Conservation (phyloP, 2,329 filamentous ascomycete species). For the Neopestalotiopsis sp. region DNA sequence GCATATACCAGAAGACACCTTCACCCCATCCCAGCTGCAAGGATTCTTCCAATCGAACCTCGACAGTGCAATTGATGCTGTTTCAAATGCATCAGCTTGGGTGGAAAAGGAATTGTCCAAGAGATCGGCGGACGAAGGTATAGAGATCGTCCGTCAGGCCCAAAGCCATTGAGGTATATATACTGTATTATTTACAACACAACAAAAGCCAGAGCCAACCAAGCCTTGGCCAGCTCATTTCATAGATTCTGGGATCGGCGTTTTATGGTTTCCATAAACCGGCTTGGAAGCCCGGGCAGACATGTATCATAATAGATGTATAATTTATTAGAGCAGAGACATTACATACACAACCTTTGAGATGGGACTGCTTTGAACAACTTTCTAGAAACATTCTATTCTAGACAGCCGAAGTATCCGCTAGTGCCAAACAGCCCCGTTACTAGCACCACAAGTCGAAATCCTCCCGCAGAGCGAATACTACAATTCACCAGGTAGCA, state of each 20-base stretch:
- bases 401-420: background rate
- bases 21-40: constrained; percentile 42
- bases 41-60: constrained; percentile 42
- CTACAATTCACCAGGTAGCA: too few species aligned
- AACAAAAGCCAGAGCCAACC: background rate
- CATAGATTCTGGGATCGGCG: background rate
- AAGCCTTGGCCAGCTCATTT: background rate
- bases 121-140: constrained; percentile 32
- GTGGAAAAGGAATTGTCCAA: constrained; percentile 35
- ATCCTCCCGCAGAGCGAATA: too few species aligned
- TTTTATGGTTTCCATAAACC: background rate
- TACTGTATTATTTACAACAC: background rate
- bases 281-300: background rate
- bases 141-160: constrained; percentile 33
- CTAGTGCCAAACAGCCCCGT: too few species aligned
- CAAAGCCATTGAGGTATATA: background rate
- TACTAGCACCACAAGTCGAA: too few species aligned
- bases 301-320: background rate
- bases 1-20: constrained; percentile 39
- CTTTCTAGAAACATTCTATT: background rate
- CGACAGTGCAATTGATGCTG: constrained; percentile 36
- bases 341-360: background rate
- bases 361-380: background rate
- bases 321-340: background rate
- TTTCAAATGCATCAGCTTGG: constrained; percentile 33